Conservation (phyloP, 2,329 filamentous ascomycete species). For the Trichoderma sp. region DNA sequence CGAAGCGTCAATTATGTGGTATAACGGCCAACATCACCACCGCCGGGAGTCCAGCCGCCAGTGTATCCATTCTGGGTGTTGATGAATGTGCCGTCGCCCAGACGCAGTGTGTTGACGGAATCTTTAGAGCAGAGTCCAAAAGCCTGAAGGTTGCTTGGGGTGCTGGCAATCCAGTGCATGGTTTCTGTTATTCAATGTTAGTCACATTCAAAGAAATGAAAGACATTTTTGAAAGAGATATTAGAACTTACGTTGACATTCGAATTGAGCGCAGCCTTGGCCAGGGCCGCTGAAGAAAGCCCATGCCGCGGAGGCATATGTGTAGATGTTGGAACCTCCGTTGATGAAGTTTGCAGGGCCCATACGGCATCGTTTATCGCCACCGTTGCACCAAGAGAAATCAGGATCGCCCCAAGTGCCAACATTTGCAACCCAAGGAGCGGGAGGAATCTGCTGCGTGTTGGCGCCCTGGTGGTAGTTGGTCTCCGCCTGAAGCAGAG, state of each 20-base stretch:
- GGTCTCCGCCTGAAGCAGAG: slow-evolving; percentile 56
- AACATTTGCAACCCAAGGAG: slow-evolving; percentile 42
- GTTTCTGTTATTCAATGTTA: slow-evolving; percentile 23
- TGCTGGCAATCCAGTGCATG: slow-evolving; percentile 44
- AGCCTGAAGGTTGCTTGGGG: slow-evolving; percentile 41
- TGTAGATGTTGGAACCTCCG: slow-evolving; percentile 44
- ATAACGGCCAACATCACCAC: slow-evolving; percentile 42
- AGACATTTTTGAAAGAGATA: too few relatives aligned
- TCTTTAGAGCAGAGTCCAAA: slow-evolving; percentile 47
- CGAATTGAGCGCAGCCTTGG: slow-evolving; percentile 36
- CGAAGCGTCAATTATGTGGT: slow-evolving; percentile 27
- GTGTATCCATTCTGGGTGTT: slow-evolving; percentile 35
- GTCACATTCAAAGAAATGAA: not conserved
- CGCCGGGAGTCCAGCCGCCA: slow-evolving; percentile 38
- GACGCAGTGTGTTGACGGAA: slow-evolving; percentile 36
- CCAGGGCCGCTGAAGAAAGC: slow-evolving; percentile 45
- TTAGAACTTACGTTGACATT: slow-evolving; percentile 37
- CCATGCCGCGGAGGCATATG: slow-evolving; percentile 47
- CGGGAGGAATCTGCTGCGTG: slow-evolving; percentile 36
- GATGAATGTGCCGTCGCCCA: slow-evolving; percentile 40
- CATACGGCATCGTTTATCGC: slow-evolving; percentile 45
- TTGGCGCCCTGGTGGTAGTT: slow-evolving; percentile 43
- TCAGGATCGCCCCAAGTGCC: slow-evolving; percentile 44
- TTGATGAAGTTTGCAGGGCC: slow-evolving; percentile 45
- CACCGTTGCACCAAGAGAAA: slow-evolving; percentile 41